A percentile compares a stretch with the other conserved stretches of the same genome.
phyloP scores from a whole-genome alignment of 306 rosid species.

The Lupinus albus region DNA sequence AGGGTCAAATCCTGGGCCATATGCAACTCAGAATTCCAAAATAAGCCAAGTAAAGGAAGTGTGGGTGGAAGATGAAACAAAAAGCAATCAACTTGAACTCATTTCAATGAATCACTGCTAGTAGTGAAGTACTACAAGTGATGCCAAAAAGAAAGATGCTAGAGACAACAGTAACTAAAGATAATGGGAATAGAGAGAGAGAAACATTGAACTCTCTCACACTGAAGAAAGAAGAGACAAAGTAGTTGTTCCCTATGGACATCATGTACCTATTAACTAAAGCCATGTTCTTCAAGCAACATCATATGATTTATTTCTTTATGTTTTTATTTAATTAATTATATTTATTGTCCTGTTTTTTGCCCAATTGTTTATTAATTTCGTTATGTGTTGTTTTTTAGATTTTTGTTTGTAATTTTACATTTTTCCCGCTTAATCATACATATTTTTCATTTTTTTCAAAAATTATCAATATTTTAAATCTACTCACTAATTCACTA shows the following conservation, averaged over 20 bases:
- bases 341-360: no score
- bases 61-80: background rate
- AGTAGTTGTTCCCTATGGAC: background rate
- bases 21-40: constrained; percentile 32
- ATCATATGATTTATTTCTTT: constrained; percentile 29
- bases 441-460: no score
- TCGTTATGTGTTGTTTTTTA: no score
- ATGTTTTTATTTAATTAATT: background rate
- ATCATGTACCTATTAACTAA: constrained; percentile 45
- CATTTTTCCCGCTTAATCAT: no score
- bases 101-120: constrained; percentile 21
- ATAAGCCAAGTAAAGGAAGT: constrained; percentile 39
- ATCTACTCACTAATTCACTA: no score
- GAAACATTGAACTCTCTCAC: constrained; percentile 36
- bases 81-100: constrained; percentile 35
- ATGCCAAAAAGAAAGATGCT: constrained; percentile 36
- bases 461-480: no score
- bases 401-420: no score
- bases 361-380: no score
- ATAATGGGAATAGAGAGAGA: background rate
- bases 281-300: constrained; percentile 42
- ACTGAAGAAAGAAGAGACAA: background rate
- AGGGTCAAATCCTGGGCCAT: constrained; percentile 44
- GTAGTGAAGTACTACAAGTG: constrained; percentile 28
- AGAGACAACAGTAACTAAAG: constrained; percentile 25